phyloP scores from a whole-genome alignment of 805 yeast species.

The Lipomyces orientalis region DNA sequence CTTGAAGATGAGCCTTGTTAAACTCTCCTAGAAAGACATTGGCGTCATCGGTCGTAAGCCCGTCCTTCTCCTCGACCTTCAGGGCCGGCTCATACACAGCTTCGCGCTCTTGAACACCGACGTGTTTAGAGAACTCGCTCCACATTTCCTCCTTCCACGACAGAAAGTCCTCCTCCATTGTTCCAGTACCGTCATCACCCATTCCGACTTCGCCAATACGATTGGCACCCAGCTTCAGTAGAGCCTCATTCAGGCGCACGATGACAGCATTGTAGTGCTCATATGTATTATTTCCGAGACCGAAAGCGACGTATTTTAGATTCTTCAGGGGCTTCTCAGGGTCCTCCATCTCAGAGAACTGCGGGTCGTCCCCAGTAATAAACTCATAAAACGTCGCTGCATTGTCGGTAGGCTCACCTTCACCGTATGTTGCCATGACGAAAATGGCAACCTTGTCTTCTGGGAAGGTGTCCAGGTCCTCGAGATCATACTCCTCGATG shows the following conservation, averaged over 20 bases:
- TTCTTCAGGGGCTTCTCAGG: conserved; percentile 52
- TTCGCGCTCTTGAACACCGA: conserved; percentile 80
- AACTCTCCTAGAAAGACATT: conserved; percentile 85
- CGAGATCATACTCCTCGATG: conserved; percentile 85
- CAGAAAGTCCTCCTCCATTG: conserved; percentile 93
- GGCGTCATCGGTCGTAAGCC: conserved; percentile 47
- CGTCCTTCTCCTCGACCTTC: conserved; percentile 40
- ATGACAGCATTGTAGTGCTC: conserved; percentile 88
- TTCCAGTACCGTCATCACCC: conserved; percentile 95
- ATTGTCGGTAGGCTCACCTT: conserved; percentile 97
- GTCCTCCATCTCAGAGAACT: conserved; percentile 49
- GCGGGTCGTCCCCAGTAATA: conserved; percentile 59
- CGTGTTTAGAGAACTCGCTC: conserved; percentile 64
- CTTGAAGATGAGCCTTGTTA: conserved; percentile 56
- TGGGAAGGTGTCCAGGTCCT: conserved; percentile 69
- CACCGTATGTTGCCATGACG: conserved; percentile 93
- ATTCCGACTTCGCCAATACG: conserved; percentile 78
- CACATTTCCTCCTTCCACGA: conserved; percentile 87
- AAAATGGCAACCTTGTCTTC: conserved; percentile 68
- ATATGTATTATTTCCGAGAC: conserved; percentile 93
- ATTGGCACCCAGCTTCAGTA: conserved; percentile 70
- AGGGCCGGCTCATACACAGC: conserved; percentile 75
- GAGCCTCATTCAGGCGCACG: conserved; percentile 57
- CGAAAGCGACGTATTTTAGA: conserved; percentile 77
- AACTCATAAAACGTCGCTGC: conserved; percentile 81